Evolutionary conservation across 176 grass and related monocot species (phyloP), one percentile per base, ranked within the genome.

Genomic region (Zoysia japonica): DNA sequence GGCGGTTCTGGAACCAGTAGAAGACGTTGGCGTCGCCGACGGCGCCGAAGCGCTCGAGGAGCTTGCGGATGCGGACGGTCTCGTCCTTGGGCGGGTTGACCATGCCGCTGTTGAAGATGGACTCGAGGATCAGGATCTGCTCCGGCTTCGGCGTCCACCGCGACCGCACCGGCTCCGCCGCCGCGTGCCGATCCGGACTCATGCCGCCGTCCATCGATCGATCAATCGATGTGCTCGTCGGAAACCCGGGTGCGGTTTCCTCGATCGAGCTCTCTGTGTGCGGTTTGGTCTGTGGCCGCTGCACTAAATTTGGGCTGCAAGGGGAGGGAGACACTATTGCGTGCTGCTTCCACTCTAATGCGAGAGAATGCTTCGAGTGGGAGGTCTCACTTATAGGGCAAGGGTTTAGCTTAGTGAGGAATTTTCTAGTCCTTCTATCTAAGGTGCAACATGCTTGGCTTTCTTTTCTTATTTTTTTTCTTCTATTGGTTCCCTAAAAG

Each of bases 81-180:
- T 97, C 94, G 54, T 94, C 94, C 85, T 97, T 97, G 50, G 94
- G 94, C 7, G 91, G 94, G 78, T 94, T 97, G 41, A 97, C 94
- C 94, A 90, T 97, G 19, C 94, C 94, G 80, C 85, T 94, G 83
- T 97, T 97, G 79, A 97, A 97, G 91, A 97, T 94, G 85, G 91
- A 94, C 65, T 97, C 94, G 2, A 97, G 94, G 74, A 97, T 97
- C 0, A 97, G 82, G 72, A 94, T 97, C 83, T 97, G 94, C 84
- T 97, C 94, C 4, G 91, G 94, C 84, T 97, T 97, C 5, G 94
- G 94, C 64, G 89, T 94, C 94, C 94, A 97, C 56, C 94, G 89
- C 47, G 91, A 88, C 2, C 94, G 87, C 55, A 90, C 87, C 0
- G 91, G 85, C 87, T 97, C 94, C 37, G 74, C 67, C 83, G 80